These are phyloP conservation scores for Plasmodium ovale DNA, from an alignment of 169 alveolate species.

Conservation along the genomic window DNA sequence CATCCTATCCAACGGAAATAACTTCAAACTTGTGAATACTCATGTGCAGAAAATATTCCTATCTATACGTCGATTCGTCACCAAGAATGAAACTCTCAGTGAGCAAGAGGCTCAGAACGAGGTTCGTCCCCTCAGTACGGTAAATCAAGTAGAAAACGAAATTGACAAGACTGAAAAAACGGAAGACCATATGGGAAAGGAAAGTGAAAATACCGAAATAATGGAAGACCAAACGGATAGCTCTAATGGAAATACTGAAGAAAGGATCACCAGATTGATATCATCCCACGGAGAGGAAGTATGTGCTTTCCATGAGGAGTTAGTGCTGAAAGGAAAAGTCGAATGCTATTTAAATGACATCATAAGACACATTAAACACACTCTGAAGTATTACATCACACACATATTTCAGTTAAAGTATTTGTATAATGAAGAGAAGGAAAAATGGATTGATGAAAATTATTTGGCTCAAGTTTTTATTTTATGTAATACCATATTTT, in stretches of 20 bases:
- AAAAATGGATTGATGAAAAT: slow-evolving; percentile 72
- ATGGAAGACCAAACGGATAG: not conserved
- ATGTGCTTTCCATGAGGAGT: slow-evolving; percentile 50
- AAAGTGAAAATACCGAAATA: not conserved
- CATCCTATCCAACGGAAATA: slow-evolving; percentile 96
- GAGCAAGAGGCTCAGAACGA: slow-evolving; percentile 46
- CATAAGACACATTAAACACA: slow-evolving; percentile 57
- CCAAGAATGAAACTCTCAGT: slow-evolving; percentile 86
- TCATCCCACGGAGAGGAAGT: slow-evolving; percentile 72
- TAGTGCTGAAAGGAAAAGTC: slow-evolving; percentile 35
- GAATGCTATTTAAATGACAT: slow-evolving; percentile 69
- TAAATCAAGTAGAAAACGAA: slow-evolving; percentile 85
- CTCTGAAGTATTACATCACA: slow-evolving; percentile 47
- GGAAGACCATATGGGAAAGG: not conserved
- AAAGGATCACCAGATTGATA: slow-evolving; percentile 38
- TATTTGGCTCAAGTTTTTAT: slow-evolving; percentile 62
- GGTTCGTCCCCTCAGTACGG: not conserved
- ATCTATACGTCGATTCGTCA: slow-evolving; percentile 90
- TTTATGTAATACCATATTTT: slow-evolving; percentile 61
- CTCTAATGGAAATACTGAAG: not conserved
- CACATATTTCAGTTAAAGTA: slow-evolving; percentile 27
- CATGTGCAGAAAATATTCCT: slow-evolving; percentile 96
- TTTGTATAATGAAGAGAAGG: slow-evolving; percentile 30
- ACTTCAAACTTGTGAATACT: slow-evolving; percentile 94
- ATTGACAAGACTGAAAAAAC: slow-evolving; percentile 66